Conservation (phyloP, 2,329 filamentous ascomycete genomes). For the Teratosphaeria epicoccoides region DNA sequence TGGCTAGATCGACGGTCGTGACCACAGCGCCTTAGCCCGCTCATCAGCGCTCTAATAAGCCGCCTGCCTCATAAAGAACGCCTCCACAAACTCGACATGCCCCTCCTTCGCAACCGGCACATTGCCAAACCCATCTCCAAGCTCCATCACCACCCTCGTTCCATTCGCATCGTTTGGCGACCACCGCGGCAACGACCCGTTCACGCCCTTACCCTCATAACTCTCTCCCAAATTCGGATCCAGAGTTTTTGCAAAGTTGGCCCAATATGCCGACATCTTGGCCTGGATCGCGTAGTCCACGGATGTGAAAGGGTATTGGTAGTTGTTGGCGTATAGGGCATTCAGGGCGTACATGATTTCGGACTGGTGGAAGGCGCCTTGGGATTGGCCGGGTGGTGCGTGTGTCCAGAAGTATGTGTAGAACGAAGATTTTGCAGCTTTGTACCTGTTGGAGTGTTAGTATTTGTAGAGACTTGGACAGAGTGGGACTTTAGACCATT, state of each 20-base stretch:
- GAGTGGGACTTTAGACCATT: too few relatives aligned
- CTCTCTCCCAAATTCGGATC: slow-evolving; percentile 36
- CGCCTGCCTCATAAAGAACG: background rate
- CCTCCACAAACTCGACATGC: background rate
- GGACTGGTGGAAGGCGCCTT: background rate
- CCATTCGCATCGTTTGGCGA: background rate
- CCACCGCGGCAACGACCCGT: background rate
- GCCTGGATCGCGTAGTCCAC: background rate
- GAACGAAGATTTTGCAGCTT: background rate
- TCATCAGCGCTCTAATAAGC: background rate
- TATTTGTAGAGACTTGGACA: too few relatives aligned
- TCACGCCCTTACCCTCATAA: background rate
- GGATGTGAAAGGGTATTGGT: background rate
- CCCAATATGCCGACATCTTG: slow-evolving; percentile 35
- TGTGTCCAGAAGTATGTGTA: background rate
- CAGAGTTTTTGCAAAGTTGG: slow-evolving; percentile 39
- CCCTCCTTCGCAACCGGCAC: background rate
- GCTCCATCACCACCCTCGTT: background rate
- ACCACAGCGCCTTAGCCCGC: too few relatives aligned
- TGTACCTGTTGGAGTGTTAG: too few relatives aligned
- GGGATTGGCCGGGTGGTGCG: background rate
- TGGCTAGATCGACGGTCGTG: too few relatives aligned
- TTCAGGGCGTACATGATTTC: background rate
- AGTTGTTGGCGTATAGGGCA: background rate
- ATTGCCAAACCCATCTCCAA: background rate